Percentiles rank a stretch among this genome's conserved stretches.
phyloP scores from a whole-genome alignment of 2,329 filamentous ascomycete species.

The Xylaria sp. region DNA sequence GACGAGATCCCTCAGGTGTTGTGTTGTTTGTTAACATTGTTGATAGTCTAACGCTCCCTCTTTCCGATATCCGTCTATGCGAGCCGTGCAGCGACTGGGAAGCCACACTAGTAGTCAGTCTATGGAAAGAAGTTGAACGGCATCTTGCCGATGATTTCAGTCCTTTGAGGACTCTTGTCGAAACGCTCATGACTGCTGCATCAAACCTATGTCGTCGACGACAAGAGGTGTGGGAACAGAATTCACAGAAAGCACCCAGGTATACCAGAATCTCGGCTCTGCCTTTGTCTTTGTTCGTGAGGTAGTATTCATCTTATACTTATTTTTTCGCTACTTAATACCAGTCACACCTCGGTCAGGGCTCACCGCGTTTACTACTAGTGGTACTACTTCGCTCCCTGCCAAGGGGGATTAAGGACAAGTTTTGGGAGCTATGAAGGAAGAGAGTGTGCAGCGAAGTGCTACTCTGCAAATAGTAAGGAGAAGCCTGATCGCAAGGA shows the following conservation, averaged over 20 bases:
- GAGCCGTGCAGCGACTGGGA: neutral
- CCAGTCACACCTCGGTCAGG: no score
- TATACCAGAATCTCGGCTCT: no score
- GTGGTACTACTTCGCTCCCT: no score
- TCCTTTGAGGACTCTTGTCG: slow-evolving; percentile 1
- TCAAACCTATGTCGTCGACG: neutral
- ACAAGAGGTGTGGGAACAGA: neutral
- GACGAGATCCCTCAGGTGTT: neutral
- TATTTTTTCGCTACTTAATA: no score
- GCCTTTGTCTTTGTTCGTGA: no score
- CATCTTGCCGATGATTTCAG: slow-evolving; percentile 4
- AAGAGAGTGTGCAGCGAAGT: no score
- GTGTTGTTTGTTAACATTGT: neutral
- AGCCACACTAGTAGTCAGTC: neutral
- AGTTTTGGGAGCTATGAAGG: no score
- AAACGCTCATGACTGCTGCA: slow-evolving; percentile 1
- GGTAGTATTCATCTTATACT: no score
- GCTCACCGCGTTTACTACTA: no score
- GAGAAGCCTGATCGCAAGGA: no score
- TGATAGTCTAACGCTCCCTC: neutral
- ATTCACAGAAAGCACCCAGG: neutral
- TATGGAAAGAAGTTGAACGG: neutral
- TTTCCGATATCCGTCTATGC: neutral
- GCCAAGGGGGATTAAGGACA: no score
- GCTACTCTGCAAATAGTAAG: no score